Evolutionary conservation across 345 rosid species (phyloP), one percentile per base, ranked within the genome.

Genomic region (Noccaea bulbosa): DNA sequence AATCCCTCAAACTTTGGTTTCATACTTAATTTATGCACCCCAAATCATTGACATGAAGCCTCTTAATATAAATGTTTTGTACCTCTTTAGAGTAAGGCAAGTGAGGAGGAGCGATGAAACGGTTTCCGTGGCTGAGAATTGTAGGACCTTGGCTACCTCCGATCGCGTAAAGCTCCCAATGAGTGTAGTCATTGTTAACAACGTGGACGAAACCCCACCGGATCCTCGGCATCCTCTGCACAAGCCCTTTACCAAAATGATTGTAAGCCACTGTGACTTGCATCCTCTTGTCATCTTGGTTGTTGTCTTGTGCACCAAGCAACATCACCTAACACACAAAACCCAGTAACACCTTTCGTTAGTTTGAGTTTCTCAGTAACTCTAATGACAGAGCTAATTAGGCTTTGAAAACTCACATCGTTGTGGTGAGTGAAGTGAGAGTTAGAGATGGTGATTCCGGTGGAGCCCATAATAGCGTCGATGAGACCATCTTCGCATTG

Each of bases 371-470:
- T 44, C 17, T 6, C 7, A 7, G 9, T 5, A n/a, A 4, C 2
- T 17, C 11, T 54, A 33, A 54, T 5, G 60, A 8, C 32, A 22
- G 6, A 16, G 8, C 8, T 7, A 34, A 54, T 15, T 0, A 54
- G 12, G 24, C 7, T 38, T 52, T 41, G 51, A 4, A 22, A 10
- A 12, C 68, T 75, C 69, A 87, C 97, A 71, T 89, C 91, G 41
- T 88, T 81, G 80, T 92, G 98, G 37, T 81, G 32, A 15, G 96
- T 86, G 82, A 92, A 84, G 62, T 90, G 94, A 62, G 78, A 71
- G 65, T 89, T 92, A 75, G 98, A 92, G 75, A 92, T 80, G 70
- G 97, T 90, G 69, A 93, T 71, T 12, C 82, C 97, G 14, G 90
- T 93, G 20, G 97, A 88, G 2, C 85, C 96, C 79, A 61, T 60